Conservation (phyloP, 139 green algal species). For the Chlorella vulgaris region DNA sequence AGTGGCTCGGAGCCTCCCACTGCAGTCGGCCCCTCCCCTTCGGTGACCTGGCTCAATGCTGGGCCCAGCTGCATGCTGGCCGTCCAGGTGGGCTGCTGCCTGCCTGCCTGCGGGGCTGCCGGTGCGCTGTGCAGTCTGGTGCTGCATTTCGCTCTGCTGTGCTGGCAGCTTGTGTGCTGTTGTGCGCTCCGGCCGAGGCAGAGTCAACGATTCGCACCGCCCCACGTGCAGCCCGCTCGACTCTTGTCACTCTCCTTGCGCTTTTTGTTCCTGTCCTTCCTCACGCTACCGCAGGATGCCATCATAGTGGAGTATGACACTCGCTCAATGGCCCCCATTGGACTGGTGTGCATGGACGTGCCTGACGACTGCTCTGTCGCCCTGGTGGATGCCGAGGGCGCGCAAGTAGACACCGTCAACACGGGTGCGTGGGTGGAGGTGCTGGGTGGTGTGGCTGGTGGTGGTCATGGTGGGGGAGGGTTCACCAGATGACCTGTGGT, state of each 20-base stretch:
- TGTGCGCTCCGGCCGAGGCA: not conserved
- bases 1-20: too few species aligned
- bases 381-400: slow-evolving; percentile 36
- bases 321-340: slow-evolving; percentile 53
- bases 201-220: too few species aligned
- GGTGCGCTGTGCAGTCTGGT: not conserved
- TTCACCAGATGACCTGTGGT: not conserved
- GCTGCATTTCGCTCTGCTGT: not conserved
- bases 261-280: not conserved
- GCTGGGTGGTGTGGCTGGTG: not conserved
- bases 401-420: slow-evolving; percentile 10
- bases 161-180: not conserved
- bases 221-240: not conserved
- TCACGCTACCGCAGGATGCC: slow-evolving; percentile 13
- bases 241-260: not conserved
- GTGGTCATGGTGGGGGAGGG: not conserved
- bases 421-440: not conserved
- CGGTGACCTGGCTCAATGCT: slow-evolving; percentile 55
- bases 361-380: slow-evolving; percentile 36
- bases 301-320: slow-evolving; percentile 65
- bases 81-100: slow-evolving; percentile 47
- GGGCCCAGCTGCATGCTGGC: slow-evolving; percentile 60
- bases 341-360: slow-evolving; percentile 60
- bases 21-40: not conserved
- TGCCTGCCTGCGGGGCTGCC: slow-evolving; percentile 34